Evolutionary conservation across 768 basidiomycete genomes (phyloP).

Genomic region (Tulasnella sp.): DNA sequence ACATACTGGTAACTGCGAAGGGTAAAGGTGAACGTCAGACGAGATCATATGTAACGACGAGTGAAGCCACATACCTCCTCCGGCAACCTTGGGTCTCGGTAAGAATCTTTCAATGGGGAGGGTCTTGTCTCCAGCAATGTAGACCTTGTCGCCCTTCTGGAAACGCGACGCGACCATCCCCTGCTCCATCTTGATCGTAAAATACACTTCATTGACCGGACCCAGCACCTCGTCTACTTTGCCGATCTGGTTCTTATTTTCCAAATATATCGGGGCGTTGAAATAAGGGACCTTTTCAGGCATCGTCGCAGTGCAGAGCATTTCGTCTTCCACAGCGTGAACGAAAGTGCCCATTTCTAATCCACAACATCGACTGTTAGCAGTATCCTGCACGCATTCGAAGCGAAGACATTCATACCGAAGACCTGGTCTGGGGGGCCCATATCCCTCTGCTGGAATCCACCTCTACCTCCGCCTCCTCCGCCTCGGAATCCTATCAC

Average conservation of each 20-base stretch:
- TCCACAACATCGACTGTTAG: neutral
- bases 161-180: slow-evolving; percentile 95
- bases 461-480: slow-evolving; percentile 61
- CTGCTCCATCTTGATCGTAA: slow-evolving; percentile 93
- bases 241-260: slow-evolving; percentile 92
- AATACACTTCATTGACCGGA: slow-evolving; percentile 96
- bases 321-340: slow-evolving; percentile 96
- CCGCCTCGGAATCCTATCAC: slow-evolving; percentile 28
- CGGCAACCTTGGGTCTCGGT: slow-evolving; percentile 84
- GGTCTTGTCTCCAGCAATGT: slow-evolving; percentile 94
- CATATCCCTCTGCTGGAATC: slow-evolving; percentile 59
- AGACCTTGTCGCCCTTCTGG: slow-evolving; percentile 96
- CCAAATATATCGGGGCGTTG: slow-evolving; percentile 95
- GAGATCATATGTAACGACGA: neutral
- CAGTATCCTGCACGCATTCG: neutral
- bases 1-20: slow-evolving; percentile 37
- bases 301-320: slow-evolving; percentile 84
- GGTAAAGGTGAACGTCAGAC: slow-evolving; percentile 2
- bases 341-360: slow-evolving; percentile 86
- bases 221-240: slow-evolving; percentile 99
- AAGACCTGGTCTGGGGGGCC: slow-evolving; percentile 77
- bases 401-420: slow-evolving; percentile 39
- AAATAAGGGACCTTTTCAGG: slow-evolving; percentile 95
- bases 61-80: slow-evolving; percentile 14
- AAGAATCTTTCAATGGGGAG: slow-evolving; percentile 93